These are phyloP conservation scores for Colletotrichum cuscutae DNA, from an alignment of 2,329 filamentous ascomycete species.

Conservation along the genomic window DNA sequence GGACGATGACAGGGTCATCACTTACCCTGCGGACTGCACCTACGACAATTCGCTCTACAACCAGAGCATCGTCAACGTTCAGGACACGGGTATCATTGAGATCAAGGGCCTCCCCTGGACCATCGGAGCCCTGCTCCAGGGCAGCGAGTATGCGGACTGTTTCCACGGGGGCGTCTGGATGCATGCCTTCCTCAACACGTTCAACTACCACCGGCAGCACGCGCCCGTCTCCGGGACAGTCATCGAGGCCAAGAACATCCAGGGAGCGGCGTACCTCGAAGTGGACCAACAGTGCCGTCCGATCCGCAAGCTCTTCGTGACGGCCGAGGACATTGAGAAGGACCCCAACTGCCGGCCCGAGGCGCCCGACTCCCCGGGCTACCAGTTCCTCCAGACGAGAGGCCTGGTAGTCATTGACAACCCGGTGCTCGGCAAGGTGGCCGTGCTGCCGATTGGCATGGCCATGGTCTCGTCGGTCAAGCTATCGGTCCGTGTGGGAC, in stretches of 20 bases:
- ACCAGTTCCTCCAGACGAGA: conserved; percentile 52
- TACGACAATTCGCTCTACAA: conserved; percentile 42
- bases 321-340: not conserved
- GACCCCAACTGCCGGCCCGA: conserved; percentile 36
- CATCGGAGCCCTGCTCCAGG: conserved; percentile 47
- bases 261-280: conserved; percentile 50
- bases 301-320: conserved; percentile 31
- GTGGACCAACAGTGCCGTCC: conserved; percentile 39
- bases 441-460: conserved; percentile 56
- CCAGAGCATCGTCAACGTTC: conserved; percentile 39
- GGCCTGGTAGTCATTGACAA: conserved; percentile 52
- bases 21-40: conserved; percentile 49
- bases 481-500: conserved; percentile 40
- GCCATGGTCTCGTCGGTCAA: conserved; percentile 54
- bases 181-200: conserved; percentile 51
- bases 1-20: conserved; percentile 43
- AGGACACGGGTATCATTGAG: conserved; percentile 41
- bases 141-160: conserved; percentile 41
- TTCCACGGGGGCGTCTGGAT: conserved; percentile 53
- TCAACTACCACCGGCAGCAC: conserved; percentile 55
- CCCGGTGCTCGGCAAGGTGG: conserved; percentile 47
- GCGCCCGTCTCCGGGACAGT: conserved; percentile 51
- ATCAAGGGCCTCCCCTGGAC: conserved; percentile 52
- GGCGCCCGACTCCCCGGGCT: conserved; percentile 48
- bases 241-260: conserved; percentile 48